These are phyloP conservation scores for Microdochium bolleyi DNA, from an alignment of 2,329 filamentous ascomycete genomes.

Conservation along the genomic window DNA sequence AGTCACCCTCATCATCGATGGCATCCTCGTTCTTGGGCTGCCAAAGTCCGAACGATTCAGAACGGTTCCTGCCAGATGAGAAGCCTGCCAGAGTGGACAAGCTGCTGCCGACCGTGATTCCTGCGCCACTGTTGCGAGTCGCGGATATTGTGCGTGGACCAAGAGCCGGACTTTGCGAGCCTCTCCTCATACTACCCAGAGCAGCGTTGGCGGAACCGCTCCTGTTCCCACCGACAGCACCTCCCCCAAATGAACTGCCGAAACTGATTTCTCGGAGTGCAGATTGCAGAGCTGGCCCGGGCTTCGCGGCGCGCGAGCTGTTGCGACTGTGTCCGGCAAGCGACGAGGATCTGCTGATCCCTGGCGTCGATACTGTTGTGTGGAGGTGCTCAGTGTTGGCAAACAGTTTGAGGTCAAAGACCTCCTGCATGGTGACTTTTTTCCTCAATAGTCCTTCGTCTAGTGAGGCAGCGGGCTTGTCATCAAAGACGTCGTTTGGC, in stretches of 20 bases:
- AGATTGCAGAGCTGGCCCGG: background rate
- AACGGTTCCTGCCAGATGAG: conserved; percentile 14
- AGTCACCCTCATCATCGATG: conserved; percentile 13
- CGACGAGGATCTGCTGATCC: conserved; percentile 18
- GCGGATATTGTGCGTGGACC: conserved; percentile 13
- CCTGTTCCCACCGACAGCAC: conserved; percentile 27
- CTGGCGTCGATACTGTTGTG: conserved; percentile 25
- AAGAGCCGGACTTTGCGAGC: conserved; percentile 11
- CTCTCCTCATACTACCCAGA: conserved; percentile 23
- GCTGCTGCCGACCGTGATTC: conserved; percentile 29
- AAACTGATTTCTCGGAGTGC: conserved; percentile 16
- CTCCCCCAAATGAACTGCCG: conserved; percentile 27
- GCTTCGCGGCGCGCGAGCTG: background rate
- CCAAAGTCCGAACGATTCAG: conserved; percentile 39
- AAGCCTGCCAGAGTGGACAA: background rate
- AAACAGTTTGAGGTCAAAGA: conserved; percentile 68
- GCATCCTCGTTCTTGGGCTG: conserved; percentile 25
- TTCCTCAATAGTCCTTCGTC: conserved; percentile 14
- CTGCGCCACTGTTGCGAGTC: conserved; percentile 18
- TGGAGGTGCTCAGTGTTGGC: conserved; percentile 69
- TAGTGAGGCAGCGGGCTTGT: conserved; percentile 13
- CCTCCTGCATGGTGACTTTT: conserved; percentile 42
- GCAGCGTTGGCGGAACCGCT: conserved; percentile 36
- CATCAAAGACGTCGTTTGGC: conserved; percentile 16
- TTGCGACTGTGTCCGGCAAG: conserved; percentile 20